Percentiles rank a stretch among this genome's conserved stretches.
These are phyloP conservation scores for Alternaria infectoria DNA, from an alignment of 2,329 filamentous ascomycete species.

Conservation along the genomic window DNA sequence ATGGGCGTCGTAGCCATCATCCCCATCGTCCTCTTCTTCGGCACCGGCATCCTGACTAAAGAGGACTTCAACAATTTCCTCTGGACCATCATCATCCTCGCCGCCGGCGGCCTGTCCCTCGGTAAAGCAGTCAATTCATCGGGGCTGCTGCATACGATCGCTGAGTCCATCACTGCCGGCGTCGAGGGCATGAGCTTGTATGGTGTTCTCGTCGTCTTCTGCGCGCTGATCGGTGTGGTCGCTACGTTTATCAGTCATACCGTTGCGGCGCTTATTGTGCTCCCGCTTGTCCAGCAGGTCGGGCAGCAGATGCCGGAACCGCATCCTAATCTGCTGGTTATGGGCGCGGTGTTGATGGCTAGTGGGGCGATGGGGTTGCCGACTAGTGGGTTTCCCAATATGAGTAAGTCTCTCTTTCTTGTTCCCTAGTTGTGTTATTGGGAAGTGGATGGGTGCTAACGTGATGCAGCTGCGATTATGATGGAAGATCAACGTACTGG, in stretches of 20 bases:
- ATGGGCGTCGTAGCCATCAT: slow-evolving; percentile 99
- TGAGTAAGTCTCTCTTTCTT: slow-evolving; percentile 79
- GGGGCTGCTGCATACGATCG: slow-evolving; percentile 87
- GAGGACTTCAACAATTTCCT: slow-evolving; percentile 99
- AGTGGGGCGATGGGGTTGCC: slow-evolving; percentile 97
- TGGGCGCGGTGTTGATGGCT: slow-evolving; percentile 95
- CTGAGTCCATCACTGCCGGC: slow-evolving; percentile 72
- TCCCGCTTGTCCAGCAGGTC: slow-evolving; percentile 87
- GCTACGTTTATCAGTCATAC: slow-evolving; percentile 99
- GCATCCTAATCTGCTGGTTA: slow-evolving; percentile 92
- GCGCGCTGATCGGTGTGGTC: slow-evolving; percentile 82
- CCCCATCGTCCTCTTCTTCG: slow-evolving; percentile 94
- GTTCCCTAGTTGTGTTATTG: no score
- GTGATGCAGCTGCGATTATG: slow-evolving; percentile 99
- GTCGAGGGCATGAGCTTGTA: slow-evolving; percentile 86
- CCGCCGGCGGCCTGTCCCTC: slow-evolving; percentile 87
- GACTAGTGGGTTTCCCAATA: slow-evolving; percentile 96
- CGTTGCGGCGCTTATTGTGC: slow-evolving; percentile 91
- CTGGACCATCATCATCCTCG: slow-evolving; percentile 99
- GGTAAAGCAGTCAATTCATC: slow-evolving; percentile 95
- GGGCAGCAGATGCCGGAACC: slow-evolving; percentile 84
- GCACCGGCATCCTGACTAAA: slow-evolving; percentile 93
- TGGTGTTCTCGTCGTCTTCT: slow-evolving; percentile 84
- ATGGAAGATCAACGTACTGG: slow-evolving; percentile 94
- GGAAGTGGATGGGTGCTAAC: no score